These are phyloP conservation scores for Epithele typhae DNA, from an alignment of 768 basidiomycete species.

Conservation along the genomic window DNA sequence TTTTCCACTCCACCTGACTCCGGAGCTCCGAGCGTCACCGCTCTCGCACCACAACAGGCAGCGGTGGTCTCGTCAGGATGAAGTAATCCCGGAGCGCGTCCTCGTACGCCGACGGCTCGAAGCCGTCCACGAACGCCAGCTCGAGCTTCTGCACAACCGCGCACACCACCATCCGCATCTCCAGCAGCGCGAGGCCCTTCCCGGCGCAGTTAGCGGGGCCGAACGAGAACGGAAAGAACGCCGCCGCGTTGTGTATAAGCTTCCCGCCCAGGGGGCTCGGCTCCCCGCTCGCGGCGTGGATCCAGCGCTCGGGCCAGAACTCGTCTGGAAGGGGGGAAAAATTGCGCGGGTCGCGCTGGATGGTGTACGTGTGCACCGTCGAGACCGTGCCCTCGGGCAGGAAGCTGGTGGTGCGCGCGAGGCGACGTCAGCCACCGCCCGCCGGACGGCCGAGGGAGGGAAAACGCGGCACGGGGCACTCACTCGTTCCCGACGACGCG, in stretches of 20 bases:
- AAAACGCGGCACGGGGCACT: slow-evolving; percentile 1
- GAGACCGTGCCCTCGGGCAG: slow-evolving; percentile 37
- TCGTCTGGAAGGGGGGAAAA: slow-evolving; percentile 39
- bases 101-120: slow-evolving; percentile 7
- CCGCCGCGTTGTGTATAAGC: slow-evolving; percentile 9
- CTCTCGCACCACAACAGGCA: slow-evolving; percentile 8
- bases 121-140: slow-evolving; percentile 12
- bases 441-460: neutral
- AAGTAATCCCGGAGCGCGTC: slow-evolving; percentile 6
- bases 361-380: slow-evolving; percentile 34
- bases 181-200: slow-evolving; percentile 36
- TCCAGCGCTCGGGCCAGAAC: slow-evolving; percentile 43
- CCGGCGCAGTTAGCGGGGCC: slow-evolving; percentile 53
- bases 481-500: slow-evolving; percentile 33
- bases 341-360: slow-evolving; percentile 42
- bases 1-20: no score
- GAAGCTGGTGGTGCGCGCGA: no score
- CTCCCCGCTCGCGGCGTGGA: slow-evolving; percentile 20
- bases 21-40: neutral
- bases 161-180: slow-evolving; percentile 30
- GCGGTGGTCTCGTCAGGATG: slow-evolving; percentile 7
- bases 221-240: slow-evolving; percentile 39
- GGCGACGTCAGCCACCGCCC: no score
- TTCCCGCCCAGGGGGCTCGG: neutral
- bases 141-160: slow-evolving; percentile 24